Base-by-base conservation (phyloP, 169 alveolate genomes). In the Eimeria sp. region DNA sequence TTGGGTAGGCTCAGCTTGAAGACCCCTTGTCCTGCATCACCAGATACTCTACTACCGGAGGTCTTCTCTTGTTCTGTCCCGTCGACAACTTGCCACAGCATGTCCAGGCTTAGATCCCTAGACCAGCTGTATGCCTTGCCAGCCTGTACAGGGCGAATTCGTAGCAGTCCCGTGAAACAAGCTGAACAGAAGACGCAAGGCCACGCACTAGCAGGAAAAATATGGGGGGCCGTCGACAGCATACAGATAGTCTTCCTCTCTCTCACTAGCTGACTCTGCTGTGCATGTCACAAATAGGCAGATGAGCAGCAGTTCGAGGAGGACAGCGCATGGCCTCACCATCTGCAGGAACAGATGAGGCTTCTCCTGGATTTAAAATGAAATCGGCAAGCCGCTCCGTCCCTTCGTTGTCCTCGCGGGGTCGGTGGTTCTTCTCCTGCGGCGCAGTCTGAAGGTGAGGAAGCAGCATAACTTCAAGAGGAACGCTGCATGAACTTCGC, bases 321-420 rank as follows among this genome's bases (percentile, higher is more conserved):
- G 33, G 25, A n/a, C 27, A n/a, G 3, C 64, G 87, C 37, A 77
- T 77, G 52, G 74, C 49, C 95, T 72, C 74, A 89, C 95, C 60
- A 40, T 91, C 74, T 49, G 78, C 95, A 58, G 95, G 95, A 64
- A 91, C 85, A 77, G 95, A 91, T 49, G 85, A 43, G 11, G 91
- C 40, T 54, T 83, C 91, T 58, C 95, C 95, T 27, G 95, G 95
- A 4, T 82, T 82, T 16, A 91, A 6, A 6, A 60, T 52, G 37
- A 90, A n/a, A 10, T 37, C 66, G 18, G 20, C 37, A 27, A 83
- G 33, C 62, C 43, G 54, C 58, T 37, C 54, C 33, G 49, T 18
- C 46, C 58, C 80, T 43, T 56, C 68, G 85, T 40, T 37, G 66
- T 68, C 40, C 71, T 9, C 77, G 20, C 27, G 62, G 52, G 23